Percentiles rank a stretch among this genome's conserved stretches.
phyloP scores from a whole-genome alignment of 2,329 filamentous ascomycete species.

The Trichoderma asperellum region DNA sequence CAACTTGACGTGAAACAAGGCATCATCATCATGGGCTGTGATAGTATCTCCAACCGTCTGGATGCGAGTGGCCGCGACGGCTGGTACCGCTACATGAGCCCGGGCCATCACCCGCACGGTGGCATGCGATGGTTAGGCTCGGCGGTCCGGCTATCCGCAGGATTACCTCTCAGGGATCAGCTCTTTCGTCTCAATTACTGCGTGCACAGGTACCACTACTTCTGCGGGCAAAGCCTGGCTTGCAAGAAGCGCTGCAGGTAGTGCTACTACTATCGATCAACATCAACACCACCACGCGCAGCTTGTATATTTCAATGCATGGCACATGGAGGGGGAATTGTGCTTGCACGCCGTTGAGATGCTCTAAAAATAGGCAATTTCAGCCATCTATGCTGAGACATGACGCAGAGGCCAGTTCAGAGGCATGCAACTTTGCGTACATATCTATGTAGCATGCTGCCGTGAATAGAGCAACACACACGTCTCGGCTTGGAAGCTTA shows the following conservation, averaged over 20 bases:
- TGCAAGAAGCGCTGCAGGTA: not conserved
- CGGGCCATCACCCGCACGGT: constrained; percentile 6
- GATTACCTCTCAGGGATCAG: constrained; percentile 8
- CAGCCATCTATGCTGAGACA: not conserved
- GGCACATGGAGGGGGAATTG: not conserved
- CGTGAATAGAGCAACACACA: constrained; percentile 25
- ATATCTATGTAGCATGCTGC: not conserved
- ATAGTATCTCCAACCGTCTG: not conserved
- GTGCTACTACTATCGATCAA: too few species aligned
- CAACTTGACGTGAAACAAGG: not conserved
- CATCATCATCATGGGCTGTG: not conserved
- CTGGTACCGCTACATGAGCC: not conserved
- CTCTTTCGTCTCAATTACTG: not conserved
- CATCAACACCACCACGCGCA: not conserved
- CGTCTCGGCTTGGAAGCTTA: constrained; percentile 9
- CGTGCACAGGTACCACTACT: not conserved
- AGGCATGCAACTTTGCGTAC: not conserved
- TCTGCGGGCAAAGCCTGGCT: not conserved
- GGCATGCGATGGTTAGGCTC: constrained; percentile 19
- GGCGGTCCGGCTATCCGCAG: constrained; percentile 21
- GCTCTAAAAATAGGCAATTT: constrained; percentile 5
- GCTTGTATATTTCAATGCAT: not conserved
- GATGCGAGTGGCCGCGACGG: not conserved
- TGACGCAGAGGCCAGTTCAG: not conserved
- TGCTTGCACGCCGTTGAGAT: not conserved